Percentiles rank a stretch among this genome's conserved stretches.
Conservation (phyloP, 2,329 filamentous ascomycete species). For the Emericellopsis cladophorae region DNA sequence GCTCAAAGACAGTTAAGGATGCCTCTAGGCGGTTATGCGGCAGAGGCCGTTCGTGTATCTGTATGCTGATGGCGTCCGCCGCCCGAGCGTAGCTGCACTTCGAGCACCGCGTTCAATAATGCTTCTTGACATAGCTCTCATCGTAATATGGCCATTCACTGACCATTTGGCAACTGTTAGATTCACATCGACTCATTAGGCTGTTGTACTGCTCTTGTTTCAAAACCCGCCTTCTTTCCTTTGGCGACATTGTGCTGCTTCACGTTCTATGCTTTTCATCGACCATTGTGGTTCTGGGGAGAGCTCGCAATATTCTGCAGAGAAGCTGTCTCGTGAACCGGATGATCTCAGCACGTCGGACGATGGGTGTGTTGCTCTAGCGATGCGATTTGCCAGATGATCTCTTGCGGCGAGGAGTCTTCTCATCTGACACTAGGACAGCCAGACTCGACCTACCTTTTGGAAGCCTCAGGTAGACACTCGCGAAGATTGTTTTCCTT, state of each 20-base stretch:
- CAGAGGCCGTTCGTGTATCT: constrained; percentile 43
- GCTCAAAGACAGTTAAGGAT: constrained; percentile 39
- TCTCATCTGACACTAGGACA: neutral
- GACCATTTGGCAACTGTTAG: neutral
- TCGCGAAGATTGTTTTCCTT: too few species aligned
- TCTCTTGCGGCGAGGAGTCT: neutral
- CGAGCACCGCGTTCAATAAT: neutral
- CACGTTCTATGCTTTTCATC: neutral
- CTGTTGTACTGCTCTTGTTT: neutral
- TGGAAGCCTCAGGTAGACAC: too few species aligned
- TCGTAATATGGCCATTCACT: neutral
- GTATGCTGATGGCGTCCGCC: constrained; percentile 27
- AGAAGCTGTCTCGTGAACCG: too few species aligned
- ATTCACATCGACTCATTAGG: neutral
- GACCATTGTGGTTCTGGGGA: too few species aligned
- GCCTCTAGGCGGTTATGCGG: constrained; percentile 16
- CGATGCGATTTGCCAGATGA: neutral
- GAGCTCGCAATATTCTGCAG: too few species aligned
- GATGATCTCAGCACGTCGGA: too few species aligned
- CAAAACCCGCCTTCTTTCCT: neutral
- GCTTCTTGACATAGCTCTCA: neutral
- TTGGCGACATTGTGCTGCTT: neutral
- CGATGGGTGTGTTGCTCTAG: too few species aligned
- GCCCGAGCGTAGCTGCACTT: neutral
- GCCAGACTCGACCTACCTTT: too few species aligned